Evolutionary conservation across 1,284 basidiomycete genomes (phyloP), one percentile per base, ranked within the genome.

Genomic region (Filobasidium uniguttulatum): DNA sequence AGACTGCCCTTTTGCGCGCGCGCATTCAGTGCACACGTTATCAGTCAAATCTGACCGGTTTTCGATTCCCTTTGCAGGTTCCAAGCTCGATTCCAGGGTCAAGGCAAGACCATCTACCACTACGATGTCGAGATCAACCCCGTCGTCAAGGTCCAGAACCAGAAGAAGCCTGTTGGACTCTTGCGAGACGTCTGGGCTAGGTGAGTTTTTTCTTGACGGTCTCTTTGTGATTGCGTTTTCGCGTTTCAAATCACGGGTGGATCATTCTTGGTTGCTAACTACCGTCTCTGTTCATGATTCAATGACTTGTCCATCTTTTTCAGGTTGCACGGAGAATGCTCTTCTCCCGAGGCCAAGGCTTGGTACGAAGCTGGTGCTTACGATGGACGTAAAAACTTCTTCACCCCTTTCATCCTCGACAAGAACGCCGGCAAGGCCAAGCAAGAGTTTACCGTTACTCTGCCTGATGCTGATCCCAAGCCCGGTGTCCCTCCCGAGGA

Each of bases 61-160:
- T n/a, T n/a, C n/a, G n/a, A n/a, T 33, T 33, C 9, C 31, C 31
- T n/a, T 10, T 10, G 6, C 20, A 35, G 46, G n/a, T 50, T 56
- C 54, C 51, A 57, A 34, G 54, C 60, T 12, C 53, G 60, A 17
- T 64, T 63, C 56, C 61, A 62, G 49, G 53, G 55, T 7, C 44
- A 54, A 20, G 63, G 60, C 25, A 50, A 49, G 8, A 57, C 55
- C 14, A 55, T 65, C 51, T 47, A 58, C 43, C 66, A 68, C 53
- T 68, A 67, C 50, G 65, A 68, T 43, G 57, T 67, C 14, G 62
- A 63, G 28, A 66, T 68, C 50, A 58, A 63, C 49, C 65, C 65
- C 8, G 59, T 67, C 28, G 63, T 65, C 46, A 63, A 61, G 49
- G 56, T 56, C n/a, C 52, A 60, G 35, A 60, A 58, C 49, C 57